Percentiles rank a stretch among this genome's conserved stretches.
Conservation (phyloP, 495 filamentous ascomycete species). For the Aspergillus saccharolyticus region DNA sequence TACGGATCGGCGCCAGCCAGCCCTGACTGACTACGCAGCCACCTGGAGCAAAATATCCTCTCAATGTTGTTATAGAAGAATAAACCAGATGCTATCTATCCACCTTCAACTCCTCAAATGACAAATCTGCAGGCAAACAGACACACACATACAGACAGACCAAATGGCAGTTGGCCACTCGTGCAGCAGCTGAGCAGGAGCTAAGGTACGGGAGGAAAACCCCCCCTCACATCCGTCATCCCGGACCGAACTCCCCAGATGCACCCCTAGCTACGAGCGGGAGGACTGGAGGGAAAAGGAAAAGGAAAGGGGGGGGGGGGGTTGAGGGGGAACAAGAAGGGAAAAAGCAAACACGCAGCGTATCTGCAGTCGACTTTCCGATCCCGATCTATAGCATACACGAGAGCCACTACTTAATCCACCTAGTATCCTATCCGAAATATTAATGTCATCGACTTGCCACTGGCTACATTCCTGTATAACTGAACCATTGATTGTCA, state of each 20-base stretch:
- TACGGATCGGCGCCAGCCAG: not conserved
- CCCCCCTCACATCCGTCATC: not conserved
- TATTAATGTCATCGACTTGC: too few species aligned
- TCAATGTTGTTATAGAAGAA: too few species aligned
- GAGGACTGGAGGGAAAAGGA: not conserved
- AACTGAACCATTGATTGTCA: too few species aligned
- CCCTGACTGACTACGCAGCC: too few species aligned
- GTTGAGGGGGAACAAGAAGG: not conserved
- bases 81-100: too few species aligned
- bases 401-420: not conserved
- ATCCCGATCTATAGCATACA: not conserved
- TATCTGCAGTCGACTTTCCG: not conserved
- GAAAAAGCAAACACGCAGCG: not conserved
- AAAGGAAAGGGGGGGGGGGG: not conserved
- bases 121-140: not conserved
- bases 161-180: not conserved
- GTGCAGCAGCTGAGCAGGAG: not conserved
- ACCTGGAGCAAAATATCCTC: too few species aligned
- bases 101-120: too few species aligned
- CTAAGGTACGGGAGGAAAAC: not conserved
- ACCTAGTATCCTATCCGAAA: not conserved
- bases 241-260: not conserved
- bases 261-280: not conserved
- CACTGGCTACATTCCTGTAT: too few species aligned
- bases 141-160: not conserved